These are phyloP conservation scores for Verticillium isaacii DNA, from an alignment of 2,329 filamentous ascomycete species.

Conservation along the genomic window DNA sequence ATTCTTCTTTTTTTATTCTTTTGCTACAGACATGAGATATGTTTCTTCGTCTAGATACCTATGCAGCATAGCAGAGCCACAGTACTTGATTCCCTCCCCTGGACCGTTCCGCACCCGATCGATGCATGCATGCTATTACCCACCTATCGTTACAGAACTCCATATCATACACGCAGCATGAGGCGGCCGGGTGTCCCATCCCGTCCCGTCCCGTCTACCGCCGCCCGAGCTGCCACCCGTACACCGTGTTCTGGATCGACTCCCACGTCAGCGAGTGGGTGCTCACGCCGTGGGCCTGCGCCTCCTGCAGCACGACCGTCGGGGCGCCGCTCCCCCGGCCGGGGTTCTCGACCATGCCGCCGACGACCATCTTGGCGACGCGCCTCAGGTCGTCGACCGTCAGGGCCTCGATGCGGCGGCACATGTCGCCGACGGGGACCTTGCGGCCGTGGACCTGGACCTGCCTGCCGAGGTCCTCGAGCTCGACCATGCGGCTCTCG, in stretches of 20 bases:
- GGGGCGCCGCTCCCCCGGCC: slow-evolving; percentile 81
- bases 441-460: slow-evolving; percentile 96
- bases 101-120: background rate
- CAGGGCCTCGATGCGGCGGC: slow-evolving; percentile 74
- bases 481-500: slow-evolving; percentile 93
- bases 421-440: slow-evolving; percentile 92
- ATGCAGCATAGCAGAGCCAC: background rate
- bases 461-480: slow-evolving; percentile 91
- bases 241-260: slow-evolving; percentile 83
- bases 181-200: no score
- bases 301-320: slow-evolving; percentile 92
- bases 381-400: slow-evolving; percentile 76
- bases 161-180: background rate
- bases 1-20: background rate
- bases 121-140: background rate
- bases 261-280: slow-evolving; percentile 73
- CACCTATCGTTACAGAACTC: background rate
- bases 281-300: slow-evolving; percentile 65
- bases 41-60: background rate
- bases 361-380: slow-evolving; percentile 74
- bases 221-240: slow-evolving; percentile 75
- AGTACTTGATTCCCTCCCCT: background rate
- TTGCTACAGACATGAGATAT: background rate
- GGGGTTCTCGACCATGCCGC: slow-evolving; percentile 68
- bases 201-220: slow-evolving; percentile 12